Base-by-base conservation (phyloP, 306 rosid genomes). In the Astragalus membranaceus region DNA sequence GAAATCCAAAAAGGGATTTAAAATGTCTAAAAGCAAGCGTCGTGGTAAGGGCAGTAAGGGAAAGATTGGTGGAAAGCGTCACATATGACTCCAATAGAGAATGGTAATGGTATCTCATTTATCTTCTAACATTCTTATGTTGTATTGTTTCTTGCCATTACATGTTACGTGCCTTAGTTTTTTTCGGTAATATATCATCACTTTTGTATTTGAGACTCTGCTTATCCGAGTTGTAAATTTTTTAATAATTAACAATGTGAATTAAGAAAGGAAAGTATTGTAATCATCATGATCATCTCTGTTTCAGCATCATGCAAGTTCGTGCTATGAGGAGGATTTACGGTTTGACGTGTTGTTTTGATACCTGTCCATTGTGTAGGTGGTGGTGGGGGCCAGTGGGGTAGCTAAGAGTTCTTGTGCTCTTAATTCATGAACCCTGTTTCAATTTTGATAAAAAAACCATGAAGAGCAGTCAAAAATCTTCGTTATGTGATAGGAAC, bases 41-140 rank as follows among this genome's bases (percentile, higher is more conserved):
- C 84, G 81, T 12, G 91, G 95, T 33, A 93, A 90, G 78, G 89
- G 81, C 14, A 88, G 92, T 33, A 93, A 90, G 78, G 89, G 85
- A 76, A 85, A 79, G 84, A 29, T 77, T 7, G 76, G 79, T 74
- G 75, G 37, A 67, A 83, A 56, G 69, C 90, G 90, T 63, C 79
- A 84, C 64, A 94, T 90, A 69, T 90, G 73, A 81, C 49, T 81
- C 57, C 61, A 37, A 20, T 17, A 46, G 61, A 48, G 61, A 68
- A 54, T 35, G 81, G 82, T 62, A 75, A 62, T 72, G 67, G 37
- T 56, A 43, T 43, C 33, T 61, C 32, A 14, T 50, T 59, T 41
- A 32, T 52, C 53, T 73, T 15, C 44, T 26, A 16, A 26, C 20
- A 15, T 30, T 57, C 46, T 49, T 62, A 9, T 8, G 5, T 47